Evolutionary conservation across 768 basidiomycete genomes (phyloP), one percentile per base, ranked within the genome.

Genomic region (Collybia mongolica): DNA sequence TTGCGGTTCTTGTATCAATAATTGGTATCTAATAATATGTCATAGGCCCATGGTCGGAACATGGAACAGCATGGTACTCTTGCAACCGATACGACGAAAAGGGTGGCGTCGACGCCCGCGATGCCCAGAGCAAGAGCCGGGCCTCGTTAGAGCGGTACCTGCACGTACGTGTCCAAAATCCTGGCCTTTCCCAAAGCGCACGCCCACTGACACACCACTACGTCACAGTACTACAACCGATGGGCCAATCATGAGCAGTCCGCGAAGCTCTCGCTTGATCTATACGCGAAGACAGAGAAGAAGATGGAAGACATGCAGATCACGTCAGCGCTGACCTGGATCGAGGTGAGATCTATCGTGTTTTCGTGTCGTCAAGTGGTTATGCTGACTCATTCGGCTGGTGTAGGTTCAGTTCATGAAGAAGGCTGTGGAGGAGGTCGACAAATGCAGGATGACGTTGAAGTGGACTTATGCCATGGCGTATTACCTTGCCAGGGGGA

Each of bases 251-350:
- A 99, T 72, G 97, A 99, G 64, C 95, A 97, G 65, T 97, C 95
- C n/a, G 93, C 95, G 44, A 95, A 94, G 70, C 85, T 99, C 44
- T 94, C 96, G 15, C 67, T 90, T 14, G 93, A 98, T 56, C 75
- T 98, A 37, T 96, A 95, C 67, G 79, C 79, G 49, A 94, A 94
- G 75, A 98, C 96, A 11, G 95, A 99, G 80, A 94, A 96, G 82
- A 98, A 98, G 84, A 99, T 99, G 97, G 94, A 98, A 69, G 93
- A 97, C 71, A 96, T 98, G 88, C 97, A 98, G 74, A 81, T 93
- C 55, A 87, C 86, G 9, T 93, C 92, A 2, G 79, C 84, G 48
- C 72, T 99, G 35, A 94, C 93, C 2, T 99, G 97, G 97, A 99
- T 99, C 58, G 95, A 99, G 70, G 94, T 86, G 9, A 11, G 54